Evolutionary conservation across 371 early-diverging fungal genomes (phyloP), one percentile per base, ranked within the genome.

Genomic region (Mortierella sp.): DNA sequence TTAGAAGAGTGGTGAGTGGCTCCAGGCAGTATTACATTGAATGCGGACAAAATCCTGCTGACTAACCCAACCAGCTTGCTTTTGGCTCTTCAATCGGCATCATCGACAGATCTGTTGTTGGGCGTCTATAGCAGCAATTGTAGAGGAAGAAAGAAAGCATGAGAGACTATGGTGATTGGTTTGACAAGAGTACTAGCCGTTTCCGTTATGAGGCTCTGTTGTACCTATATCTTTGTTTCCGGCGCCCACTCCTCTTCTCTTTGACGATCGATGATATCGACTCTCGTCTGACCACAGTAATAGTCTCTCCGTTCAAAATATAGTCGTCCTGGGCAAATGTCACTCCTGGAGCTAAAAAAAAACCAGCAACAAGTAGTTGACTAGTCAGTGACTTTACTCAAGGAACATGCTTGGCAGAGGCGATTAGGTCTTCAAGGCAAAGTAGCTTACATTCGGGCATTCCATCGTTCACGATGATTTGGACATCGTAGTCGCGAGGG

Each of bases 401-500:
- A 16, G 52, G 24, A 55, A 8, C 34, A 9, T 55, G 11, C 19
- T 70, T 11, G 14, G 45, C 34, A 38, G 5, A 38, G 42, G 42
- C 42, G 42, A 38, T 38, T 3, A 38, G 42, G 42, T 38, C 1
- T 54, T 21, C 24, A 54, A 24, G 6, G 21, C 14, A 16, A 14
- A 28, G 11, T 10, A 16, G 48, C 76, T 28, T 78, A 78, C 82
- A 78, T 11, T 80, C 78, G 38, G 81, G 82, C 3, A 7, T n/a
- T 2, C 60, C 34, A n/a, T 84, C 80, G 8, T 74, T 70, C 16
- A 90, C 88, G 45, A 91, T 90, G 21, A 93, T 90, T 72, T 90
- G 91, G 47, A 93, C 91, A 11, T 92, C 91, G 75, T 91, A 93
- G 6, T 92, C 91, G 7, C 90, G 89, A 34, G 89, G 89, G 13